Conservation (phyloP, 2,329 filamentous ascomycete genomes). For the Diaporthe citri region DNA sequence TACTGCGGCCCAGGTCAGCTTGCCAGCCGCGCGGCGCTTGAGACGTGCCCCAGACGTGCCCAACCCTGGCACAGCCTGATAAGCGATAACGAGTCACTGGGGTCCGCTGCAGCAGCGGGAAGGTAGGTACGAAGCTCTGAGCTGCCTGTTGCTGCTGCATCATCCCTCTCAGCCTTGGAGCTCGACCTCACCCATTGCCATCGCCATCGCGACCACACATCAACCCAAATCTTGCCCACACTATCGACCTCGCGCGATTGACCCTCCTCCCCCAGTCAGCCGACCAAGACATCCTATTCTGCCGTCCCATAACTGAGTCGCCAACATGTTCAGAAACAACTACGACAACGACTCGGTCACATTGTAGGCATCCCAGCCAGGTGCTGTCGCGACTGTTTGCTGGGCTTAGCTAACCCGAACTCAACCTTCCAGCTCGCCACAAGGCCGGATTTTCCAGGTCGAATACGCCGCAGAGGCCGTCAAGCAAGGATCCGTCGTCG, state of each 20-base stretch:
- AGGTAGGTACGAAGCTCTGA: conserved; percentile 45
- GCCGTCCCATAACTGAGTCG: conserved; percentile 34
- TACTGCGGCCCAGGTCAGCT: conserved; percentile 16
- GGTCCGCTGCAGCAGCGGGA: conserved; percentile 27
- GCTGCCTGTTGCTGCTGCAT: conserved; percentile 44
- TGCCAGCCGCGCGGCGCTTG: conserved; percentile 34
- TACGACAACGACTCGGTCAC: conserved; percentile 99
- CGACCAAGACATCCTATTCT: neutral
- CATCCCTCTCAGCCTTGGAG: conserved; percentile 40
- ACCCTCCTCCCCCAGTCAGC: neutral
- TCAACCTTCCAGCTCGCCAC: conserved; percentile 80
- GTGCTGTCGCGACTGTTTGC: conserved; percentile 41
- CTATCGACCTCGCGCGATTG: conserved; percentile 9
- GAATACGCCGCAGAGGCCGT: conserved; percentile 99
- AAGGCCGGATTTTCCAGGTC: conserved; percentile 99
- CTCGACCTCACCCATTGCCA: conserved; percentile 32
- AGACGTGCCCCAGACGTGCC: conserved; percentile 26
- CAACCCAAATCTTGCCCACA: conserved; percentile 6
- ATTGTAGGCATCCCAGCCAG: conserved; percentile 75
- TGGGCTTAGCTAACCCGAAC: conserved; percentile 47
- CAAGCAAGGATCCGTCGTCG: conserved; percentile 98
- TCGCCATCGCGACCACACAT: conserved; percentile 24
- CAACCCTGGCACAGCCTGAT: conserved; percentile 28
- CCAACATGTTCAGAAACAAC: conserved; percentile 98
- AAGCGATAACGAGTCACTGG: conserved; percentile 37